These are phyloP conservation scores for Tricholoma furcatifolium DNA, from an alignment of 768 basidiomycete species.

Conservation along the genomic window DNA sequence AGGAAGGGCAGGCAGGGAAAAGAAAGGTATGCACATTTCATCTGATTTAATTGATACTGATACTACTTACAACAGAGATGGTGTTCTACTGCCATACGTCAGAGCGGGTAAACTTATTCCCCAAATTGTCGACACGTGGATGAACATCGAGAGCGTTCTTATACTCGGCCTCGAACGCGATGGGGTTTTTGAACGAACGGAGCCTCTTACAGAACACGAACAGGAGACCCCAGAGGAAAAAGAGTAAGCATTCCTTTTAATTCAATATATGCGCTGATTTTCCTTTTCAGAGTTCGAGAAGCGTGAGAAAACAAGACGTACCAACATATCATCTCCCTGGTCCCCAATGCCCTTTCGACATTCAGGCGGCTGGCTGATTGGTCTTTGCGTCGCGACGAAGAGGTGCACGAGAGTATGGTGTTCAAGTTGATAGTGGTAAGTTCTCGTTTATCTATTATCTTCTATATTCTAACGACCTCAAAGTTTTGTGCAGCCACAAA, in stretches of 20 bases:
- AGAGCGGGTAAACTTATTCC: background rate
- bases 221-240: background rate
- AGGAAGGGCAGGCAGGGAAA: background rate
- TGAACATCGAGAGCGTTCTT: background rate
- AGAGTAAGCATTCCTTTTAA: background rate
- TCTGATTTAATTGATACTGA: background rate
- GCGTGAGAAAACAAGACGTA: background rate
- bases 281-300: background rate
- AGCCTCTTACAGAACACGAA: background rate
- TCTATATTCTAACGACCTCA: background rate
- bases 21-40: background rate
- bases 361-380: background rate
- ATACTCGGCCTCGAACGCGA: background rate
- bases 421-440: background rate
- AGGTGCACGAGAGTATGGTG: background rate
- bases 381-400: background rate
- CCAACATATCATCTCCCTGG: background rate
- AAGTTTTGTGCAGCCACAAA: background rate
- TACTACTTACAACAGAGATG: background rate
- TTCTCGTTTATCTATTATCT: too few species aligned
- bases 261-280: background rate
- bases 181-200: background rate
- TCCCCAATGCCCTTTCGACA: background rate
- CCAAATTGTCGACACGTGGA: background rate
- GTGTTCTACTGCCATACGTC: background rate